Base-by-base conservation (phyloP, 257 asterid genomes). In the Nicotiana benthamiana region DNA sequence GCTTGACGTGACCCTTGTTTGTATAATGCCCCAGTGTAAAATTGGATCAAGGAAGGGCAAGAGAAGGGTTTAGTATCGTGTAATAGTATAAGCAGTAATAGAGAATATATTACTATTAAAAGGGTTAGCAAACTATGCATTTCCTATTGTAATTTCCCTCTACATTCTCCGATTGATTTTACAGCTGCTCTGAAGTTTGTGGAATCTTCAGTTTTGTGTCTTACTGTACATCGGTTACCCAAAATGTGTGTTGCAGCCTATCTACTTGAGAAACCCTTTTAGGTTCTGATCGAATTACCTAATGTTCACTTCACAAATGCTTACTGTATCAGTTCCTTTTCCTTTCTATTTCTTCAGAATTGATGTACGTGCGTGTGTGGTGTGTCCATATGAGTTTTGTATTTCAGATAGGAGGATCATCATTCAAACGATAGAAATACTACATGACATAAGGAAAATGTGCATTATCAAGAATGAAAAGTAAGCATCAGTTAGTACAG, bases 151-250 rank as follows among this genome's bases (percentile, higher is more conserved):
- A 40, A 70, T 70, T 70, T 12, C 59, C 34, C 16, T 70, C 34
- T 22, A 20, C 56, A 40, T n/a, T 68, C 56, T 43, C 34, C 77
- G 6, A 17, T 40, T 70, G 20, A 20, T 43, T 43, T 40, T 43
- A 22, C 77, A 43, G 20, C 34, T 70, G 77, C 59, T 40, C 28
- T 70, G 57, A 70, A 70, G 77, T 70, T 40, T 70, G 77, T 20
- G 77, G 77, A 5, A 40, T 70, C 77, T 40, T 70, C 77, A 43
- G 77, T 6, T 43, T 70, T 70, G 17, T 70, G 57, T 70, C 77
- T 43, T 43, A 22, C 32, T 12, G 77, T 70, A 70, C 53, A 34
- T 70, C 46, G 32, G n/a, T 20, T 48, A 5, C 20, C 57, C 57
- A 43, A 40, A 68, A 43, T 70, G 77, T 36, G 75, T 70, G 77